These are phyloP conservation scores for Schwanniomyces vanrijiae DNA, from an alignment of 805 yeast species.

Conservation along the genomic window DNA sequence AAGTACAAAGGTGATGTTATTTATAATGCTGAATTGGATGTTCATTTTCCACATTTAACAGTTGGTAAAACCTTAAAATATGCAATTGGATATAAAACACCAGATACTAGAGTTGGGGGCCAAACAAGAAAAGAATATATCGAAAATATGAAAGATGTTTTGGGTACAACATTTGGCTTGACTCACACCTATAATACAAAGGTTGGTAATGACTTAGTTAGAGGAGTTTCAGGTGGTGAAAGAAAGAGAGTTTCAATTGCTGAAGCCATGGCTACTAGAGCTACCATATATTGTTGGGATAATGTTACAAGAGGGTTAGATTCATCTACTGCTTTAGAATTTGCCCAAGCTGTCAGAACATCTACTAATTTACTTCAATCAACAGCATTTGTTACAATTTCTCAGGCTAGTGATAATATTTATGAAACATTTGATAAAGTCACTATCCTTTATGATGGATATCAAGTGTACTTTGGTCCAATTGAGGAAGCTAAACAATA, in stretches of 20 bases:
- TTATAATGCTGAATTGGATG: conserved; percentile 67
- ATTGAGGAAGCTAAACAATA: conserved; percentile 47
- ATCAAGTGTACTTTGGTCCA: conserved; percentile 62
- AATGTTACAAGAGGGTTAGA: conserved; percentile 72
- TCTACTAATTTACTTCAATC: conserved; percentile 55
- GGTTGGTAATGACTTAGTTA: conserved; percentile 65
- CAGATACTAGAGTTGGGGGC: conserved; percentile 62
- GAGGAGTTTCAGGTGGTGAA: conserved; percentile 76
- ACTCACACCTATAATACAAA: conserved; percentile 61
- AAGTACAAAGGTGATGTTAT: conserved; percentile 69
- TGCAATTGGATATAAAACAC: conserved; percentile 62
- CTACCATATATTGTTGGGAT: conserved; percentile 61
- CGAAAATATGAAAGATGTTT: conserved; percentile 51
- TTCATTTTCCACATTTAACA: conserved; percentile 66
- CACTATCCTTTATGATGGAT: conserved; percentile 59
- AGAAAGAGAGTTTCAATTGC: conserved; percentile 71
- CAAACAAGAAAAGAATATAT: conserved; percentile 57
- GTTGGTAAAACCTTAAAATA: conserved; percentile 66
- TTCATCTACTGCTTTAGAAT: conserved; percentile 69
- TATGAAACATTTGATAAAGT: conserved; percentile 62
- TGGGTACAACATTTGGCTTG: conserved; percentile 56
- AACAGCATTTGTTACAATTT: conserved; percentile 64
- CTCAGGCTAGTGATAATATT: conserved; percentile 67
- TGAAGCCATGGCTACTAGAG: conserved; percentile 57
- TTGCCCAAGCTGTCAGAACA: conserved; percentile 57